Base-by-base conservation (phyloP, 164 flowering plant genomes). In the Brasenia schreberi region DNA sequence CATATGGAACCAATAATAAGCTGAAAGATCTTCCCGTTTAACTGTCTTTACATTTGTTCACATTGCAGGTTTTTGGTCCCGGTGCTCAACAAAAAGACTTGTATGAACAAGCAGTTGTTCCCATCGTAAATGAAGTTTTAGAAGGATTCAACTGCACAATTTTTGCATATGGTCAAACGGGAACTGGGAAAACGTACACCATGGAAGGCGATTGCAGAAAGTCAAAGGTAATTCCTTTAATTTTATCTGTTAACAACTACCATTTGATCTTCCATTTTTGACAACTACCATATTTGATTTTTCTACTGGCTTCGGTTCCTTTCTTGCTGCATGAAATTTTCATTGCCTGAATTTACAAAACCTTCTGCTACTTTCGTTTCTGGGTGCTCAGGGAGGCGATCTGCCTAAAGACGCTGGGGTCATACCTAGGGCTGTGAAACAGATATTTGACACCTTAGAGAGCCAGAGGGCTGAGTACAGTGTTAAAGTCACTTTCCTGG, bases 141-240 rank as follows among this genome's bases (percentile, higher is more conserved):
- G 99, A 94, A 68, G 99, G 99, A 23, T 94, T 89, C 62, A 94
- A 94, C 67, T 94, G 99, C 75, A 94, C 99, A 19, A 94, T 94
- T 59, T 94, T 94, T 82, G 99, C 99, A 0, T 94, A 94, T 83
- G 99, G 99, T 16, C 99, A 94, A 75, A 94, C 99, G 62, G 99
- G 99, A 33, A 94, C 99, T 0, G 99, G 99, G 44, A 94, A 94
- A 76, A 94, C 99, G 0, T 94, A 79, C 74, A 94, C 99, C 6
- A 94, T 94, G 99, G 99, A 94, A 76, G 99, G 99, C 10, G 99
- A 88, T 72, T 83, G 96, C 74, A 91, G 81, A 74, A 88, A 87
- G 70, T 19, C 93, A 49, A 94, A 89, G 99, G 99, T 91, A 79
- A 3, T 58, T 2, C 5, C 4, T 49, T 49, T 49, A 4, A 7